Percentiles rank a stretch among this genome's conserved stretches.
phyloP scores from a whole-genome alignment of 2,329 filamentous ascomycete genomes.

The Pezicula neosporulosa region DNA sequence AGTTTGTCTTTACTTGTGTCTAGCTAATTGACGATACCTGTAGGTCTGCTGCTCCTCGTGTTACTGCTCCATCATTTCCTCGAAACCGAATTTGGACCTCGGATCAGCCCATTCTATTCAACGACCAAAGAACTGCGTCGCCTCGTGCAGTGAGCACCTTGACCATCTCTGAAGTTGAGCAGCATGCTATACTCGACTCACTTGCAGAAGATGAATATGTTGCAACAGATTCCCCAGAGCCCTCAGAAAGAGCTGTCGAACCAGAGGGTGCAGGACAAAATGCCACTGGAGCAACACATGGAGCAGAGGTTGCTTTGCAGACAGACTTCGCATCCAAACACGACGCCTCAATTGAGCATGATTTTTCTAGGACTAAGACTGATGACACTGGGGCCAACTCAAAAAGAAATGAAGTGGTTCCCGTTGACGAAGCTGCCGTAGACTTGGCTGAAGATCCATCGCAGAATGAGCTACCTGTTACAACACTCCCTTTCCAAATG shows the following conservation, averaged over 20 bases:
- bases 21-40: constrained; percentile 9
- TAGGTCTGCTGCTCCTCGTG: constrained; percentile 4
- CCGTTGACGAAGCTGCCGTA: neutral
- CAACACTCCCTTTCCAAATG: constrained; percentile 43
- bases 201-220: constrained; percentile 17
- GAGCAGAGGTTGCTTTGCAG: neutral
- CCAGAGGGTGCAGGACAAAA: no score
- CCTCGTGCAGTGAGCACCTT: constrained; percentile 15
- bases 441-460: constrained; percentile 11
- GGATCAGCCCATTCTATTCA: constrained; percentile 36
- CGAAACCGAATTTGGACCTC: constrained; percentile 32
- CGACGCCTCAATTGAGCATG: no score
- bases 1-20: neutral
- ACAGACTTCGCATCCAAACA: no score
- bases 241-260: neutral
- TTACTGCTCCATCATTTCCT: constrained; percentile 1
- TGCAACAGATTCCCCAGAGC: constrained; percentile 5
- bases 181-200: constrained; percentile 15
- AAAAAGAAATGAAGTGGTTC: neutral
- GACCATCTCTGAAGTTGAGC: constrained; percentile 9
- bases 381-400: neutral
- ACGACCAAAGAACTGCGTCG: constrained; percentile 8
- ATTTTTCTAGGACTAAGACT: no score
- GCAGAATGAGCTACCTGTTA: constrained; percentile 31
- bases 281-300: constrained; percentile 3